A percentile compares a stretch with the other conserved stretches of the same genome.
These are phyloP conservation scores for Ceratocystis cacaofunesta DNA, from an alignment of 2,329 filamentous ascomycete genomes.

Conservation along the genomic window DNA sequence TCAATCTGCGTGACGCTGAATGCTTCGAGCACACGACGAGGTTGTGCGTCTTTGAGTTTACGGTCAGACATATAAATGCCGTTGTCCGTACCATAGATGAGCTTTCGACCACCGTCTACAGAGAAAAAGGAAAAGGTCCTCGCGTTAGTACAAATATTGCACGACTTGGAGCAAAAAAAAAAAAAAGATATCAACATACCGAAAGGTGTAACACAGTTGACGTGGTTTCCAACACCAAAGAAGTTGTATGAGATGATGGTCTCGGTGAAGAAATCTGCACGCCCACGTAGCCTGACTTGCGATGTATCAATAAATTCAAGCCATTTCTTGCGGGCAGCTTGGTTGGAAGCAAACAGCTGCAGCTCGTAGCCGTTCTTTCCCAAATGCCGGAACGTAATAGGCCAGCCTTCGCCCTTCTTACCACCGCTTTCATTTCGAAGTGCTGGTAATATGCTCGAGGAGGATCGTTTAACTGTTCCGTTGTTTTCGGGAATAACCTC, in stretches of 20 bases:
- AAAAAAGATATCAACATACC: conserved; percentile 37
- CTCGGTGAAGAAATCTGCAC: conserved; percentile 81
- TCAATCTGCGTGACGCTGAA: conserved; percentile 88
- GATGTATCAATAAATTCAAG: conserved; percentile 89
- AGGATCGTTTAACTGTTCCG: conserved; percentile 71
- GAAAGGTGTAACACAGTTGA: conserved; percentile 89
- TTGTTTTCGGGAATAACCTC: conserved; percentile 65
- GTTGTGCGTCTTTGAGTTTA: conserved; percentile 68
- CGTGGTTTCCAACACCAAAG: conserved; percentile 55
- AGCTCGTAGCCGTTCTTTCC: conserved; percentile 91
- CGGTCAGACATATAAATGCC: conserved; percentile 88
- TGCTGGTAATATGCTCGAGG: conserved; percentile 61
- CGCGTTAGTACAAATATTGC: conserved; percentile 17
- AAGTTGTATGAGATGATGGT: conserved; percentile 44
- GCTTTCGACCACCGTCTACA: conserved; percentile 78
- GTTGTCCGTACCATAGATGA: conserved; percentile 87
- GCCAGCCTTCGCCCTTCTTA: conserved; percentile 61
- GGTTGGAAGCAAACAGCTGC: conserved; percentile 74
- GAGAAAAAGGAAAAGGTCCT: background rate
- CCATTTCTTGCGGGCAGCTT: conserved; percentile 84
- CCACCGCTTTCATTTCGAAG: conserved; percentile 33
- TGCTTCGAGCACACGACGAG: conserved; percentile 71
- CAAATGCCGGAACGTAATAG: conserved; percentile 90
- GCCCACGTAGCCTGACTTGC: conserved; percentile 72
- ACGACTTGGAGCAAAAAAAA: background rate